Evolutionary conservation across 768 basidiomycete genomes (phyloP).

Genomic region (Dendrothele bispora): DNA sequence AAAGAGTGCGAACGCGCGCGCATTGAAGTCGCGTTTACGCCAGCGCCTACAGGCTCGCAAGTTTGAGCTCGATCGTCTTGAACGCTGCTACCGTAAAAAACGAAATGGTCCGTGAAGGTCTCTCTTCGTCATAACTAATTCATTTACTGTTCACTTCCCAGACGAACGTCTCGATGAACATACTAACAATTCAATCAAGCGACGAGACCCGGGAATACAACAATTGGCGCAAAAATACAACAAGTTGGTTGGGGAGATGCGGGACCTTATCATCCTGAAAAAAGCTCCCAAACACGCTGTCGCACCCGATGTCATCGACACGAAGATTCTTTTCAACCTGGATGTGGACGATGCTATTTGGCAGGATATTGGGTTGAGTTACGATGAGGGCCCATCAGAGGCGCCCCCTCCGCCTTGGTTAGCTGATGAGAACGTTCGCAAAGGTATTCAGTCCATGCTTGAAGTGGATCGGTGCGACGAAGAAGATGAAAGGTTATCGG

Average conservation of each 20-base stretch:
- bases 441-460: slow-evolving; percentile 29
- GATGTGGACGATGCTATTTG: slow-evolving; percentile 39
- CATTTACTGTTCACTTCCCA: neutral
- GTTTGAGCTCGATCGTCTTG: neutral
- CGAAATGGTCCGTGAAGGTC: neutral
- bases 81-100: neutral
- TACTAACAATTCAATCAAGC: slow-evolving; percentile 21
- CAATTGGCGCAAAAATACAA: slow-evolving; percentile 26
- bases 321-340: slow-evolving; percentile 23
- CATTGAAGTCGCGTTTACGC: neutral
- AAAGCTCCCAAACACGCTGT: slow-evolving; percentile 22
- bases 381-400: slow-evolving; percentile 10
- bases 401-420: slow-evolving; percentile 26
- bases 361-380: slow-evolving; percentile 29
- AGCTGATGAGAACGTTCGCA: slow-evolving; percentile 20
- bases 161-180: slow-evolving; percentile 23
- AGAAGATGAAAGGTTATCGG: slow-evolving; percentile 12
- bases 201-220: slow-evolving; percentile 26
- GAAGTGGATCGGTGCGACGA: slow-evolving; percentile 16
- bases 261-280: slow-evolving; percentile 12
- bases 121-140: no score
- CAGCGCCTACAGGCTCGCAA: neutral
- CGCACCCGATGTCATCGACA: slow-evolving; percentile 20
- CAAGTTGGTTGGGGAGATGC: slow-evolving; percentile 22
- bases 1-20: neutral